These are phyloP conservation scores for Lathyrus tuberosus DNA, from an alignment of 306 rosid genomes.

Conservation along the genomic window DNA sequence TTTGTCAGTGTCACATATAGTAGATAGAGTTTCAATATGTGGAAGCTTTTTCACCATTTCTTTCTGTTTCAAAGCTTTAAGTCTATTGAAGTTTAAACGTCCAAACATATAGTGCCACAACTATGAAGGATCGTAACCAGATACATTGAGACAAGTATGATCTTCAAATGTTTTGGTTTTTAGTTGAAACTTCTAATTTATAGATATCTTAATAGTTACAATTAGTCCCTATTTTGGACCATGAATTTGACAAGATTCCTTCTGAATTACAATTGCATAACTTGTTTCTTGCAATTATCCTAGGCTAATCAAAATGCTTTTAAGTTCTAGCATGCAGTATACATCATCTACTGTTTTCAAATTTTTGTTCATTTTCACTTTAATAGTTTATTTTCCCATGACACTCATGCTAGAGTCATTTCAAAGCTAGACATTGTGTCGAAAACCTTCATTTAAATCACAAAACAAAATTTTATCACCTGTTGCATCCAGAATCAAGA, in stretches of 20 bases:
- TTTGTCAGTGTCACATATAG: background rate
- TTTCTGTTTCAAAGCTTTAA: background rate
- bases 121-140: background rate
- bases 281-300: background rate
- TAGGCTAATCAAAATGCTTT: background rate
- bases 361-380: too few relatives aligned
- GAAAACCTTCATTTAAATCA: too few relatives aligned
- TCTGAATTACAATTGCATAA: background rate
- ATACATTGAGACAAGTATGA: background rate
- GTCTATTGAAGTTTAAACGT: background rate
- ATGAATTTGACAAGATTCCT: background rate
- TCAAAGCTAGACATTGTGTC: too few relatives aligned
- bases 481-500: too few relatives aligned
- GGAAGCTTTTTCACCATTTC: background rate
- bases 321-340: too few relatives aligned
- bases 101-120: background rate
- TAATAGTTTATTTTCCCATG: too few relatives aligned
- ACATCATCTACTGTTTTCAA: too few relatives aligned
- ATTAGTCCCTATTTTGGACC: background rate
- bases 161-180: background rate
- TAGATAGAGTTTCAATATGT: background rate
- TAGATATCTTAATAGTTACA: background rate
- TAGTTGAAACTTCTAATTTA: background rate
- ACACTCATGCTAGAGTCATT: too few relatives aligned
- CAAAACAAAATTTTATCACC: too few relatives aligned